A percentile compares a stretch with the other conserved stretches of the same genome.
These are phyloP conservation scores for Ceriops tagal DNA, from an alignment of 345 rosid species.

Conservation along the genomic window DNA sequence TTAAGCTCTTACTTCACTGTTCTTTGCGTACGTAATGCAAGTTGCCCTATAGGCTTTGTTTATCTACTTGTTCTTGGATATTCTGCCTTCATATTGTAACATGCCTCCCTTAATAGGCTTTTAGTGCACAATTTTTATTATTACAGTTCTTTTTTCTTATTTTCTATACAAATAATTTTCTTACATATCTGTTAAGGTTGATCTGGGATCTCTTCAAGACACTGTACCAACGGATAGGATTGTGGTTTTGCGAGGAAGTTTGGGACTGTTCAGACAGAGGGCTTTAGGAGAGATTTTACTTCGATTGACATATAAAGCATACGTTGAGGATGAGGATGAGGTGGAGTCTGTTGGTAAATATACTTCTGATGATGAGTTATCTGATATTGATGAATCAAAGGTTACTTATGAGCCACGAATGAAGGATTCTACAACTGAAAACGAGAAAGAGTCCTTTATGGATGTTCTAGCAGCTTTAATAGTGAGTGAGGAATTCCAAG, in stretches of 20 bases:
- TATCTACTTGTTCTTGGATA: background rate
- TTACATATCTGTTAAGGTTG: slow-evolving; percentile 48
- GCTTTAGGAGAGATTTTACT: slow-evolving; percentile 81
- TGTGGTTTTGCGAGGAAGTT: slow-evolving; percentile 64
- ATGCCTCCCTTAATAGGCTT: slow-evolving; percentile 8
- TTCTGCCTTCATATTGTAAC: background rate
- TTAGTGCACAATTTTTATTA: background rate
- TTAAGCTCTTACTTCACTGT: too few relatives aligned
- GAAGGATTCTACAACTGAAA: slow-evolving; percentile 35
- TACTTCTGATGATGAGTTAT: slow-evolving; percentile 69
- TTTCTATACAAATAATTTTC: slow-evolving; percentile 15
- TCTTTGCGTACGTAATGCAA: too few relatives aligned
- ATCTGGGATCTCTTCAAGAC: slow-evolving; percentile 71
- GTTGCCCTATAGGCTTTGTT: background rate
- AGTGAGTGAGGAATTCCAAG: slow-evolving; percentile 92
- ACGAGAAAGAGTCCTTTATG: slow-evolving; percentile 85
- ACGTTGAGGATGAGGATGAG: slow-evolving; percentile 91
- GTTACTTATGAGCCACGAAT: slow-evolving; percentile 26
- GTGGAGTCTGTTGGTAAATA: slow-evolving; percentile 43
- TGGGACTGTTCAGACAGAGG: slow-evolving; percentile 68
- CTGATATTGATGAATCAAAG: slow-evolving; percentile 60
- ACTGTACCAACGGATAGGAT: slow-evolving; percentile 89
- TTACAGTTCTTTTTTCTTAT: background rate
- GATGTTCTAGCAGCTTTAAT: slow-evolving; percentile 88
- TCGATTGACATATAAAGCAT: slow-evolving; percentile 89